phyloP scores from a whole-genome alignment of 1,284 basidiomycete genomes.

The Ganoderma lucidum region DNA sequence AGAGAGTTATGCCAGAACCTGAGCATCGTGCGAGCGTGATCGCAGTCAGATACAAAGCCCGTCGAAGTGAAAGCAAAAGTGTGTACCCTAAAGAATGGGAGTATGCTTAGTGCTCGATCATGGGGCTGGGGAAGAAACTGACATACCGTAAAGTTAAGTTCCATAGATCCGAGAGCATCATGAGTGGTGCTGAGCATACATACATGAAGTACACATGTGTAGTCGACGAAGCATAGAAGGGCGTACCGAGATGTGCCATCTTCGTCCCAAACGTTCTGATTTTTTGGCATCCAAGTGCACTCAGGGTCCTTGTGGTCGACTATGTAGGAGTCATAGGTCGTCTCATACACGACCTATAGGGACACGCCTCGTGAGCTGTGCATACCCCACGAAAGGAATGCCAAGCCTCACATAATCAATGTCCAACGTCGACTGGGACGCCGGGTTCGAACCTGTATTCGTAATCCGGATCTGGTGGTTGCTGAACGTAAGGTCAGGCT shows the following conservation, averaged over 20 bases:
- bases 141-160: slow-evolving; percentile 33
- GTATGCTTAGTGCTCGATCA: background rate
- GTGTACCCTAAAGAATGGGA: slow-evolving; percentile 2
- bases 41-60: background rate
- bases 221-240: background rate
- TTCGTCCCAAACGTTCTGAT: slow-evolving; percentile 10
- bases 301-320: slow-evolving; percentile 17
- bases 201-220: background rate
- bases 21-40: background rate
- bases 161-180: slow-evolving; percentile 22
- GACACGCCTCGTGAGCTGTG: background rate
- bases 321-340: background rate
- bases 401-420: slow-evolving; percentile 25
- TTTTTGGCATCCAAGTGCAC: slow-evolving; percentile 27
- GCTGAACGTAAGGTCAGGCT: slow-evolving; percentile 11
- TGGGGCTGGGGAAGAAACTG: background rate
- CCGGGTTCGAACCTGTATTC: slow-evolving; percentile 24
- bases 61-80: background rate
- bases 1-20: slow-evolving; percentile 30
- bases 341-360: slow-evolving; percentile 31
- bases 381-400: background rate
- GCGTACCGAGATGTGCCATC: slow-evolving; percentile 17
- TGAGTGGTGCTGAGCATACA: slow-evolving; percentile 20
- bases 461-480: slow-evolving; percentile 33
- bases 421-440: slow-evolving; percentile 22